phyloP scores from a whole-genome alignment of 75 land plant genomes.

The Selaginella tamariscina region DNA sequence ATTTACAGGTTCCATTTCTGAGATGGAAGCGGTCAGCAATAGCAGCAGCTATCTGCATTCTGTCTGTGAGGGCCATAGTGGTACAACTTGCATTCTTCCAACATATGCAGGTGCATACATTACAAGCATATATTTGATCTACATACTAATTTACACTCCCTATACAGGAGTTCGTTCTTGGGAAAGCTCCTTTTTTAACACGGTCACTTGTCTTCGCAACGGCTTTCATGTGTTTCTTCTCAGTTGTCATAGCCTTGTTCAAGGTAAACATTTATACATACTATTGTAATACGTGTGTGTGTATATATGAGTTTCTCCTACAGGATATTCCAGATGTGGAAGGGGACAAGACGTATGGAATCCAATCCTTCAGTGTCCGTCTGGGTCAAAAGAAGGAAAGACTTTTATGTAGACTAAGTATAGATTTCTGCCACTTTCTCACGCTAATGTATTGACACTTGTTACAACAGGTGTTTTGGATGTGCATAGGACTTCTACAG shows the following conservation, averaged over 20 bases:
- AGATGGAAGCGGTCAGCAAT: conserved; percentile 93
- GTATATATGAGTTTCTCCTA: conserved; percentile 5
- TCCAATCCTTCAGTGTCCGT: conserved; percentile 71
- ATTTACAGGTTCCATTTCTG: conserved; percentile 67
- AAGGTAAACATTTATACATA: conserved; percentile 44
- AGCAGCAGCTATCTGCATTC: conserved; percentile 87
- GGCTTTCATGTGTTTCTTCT: conserved; percentile 98
- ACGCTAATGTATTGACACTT: not conserved
- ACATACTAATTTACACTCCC: not conserved
- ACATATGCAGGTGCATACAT: conserved; percentile 67
- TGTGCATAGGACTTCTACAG: conserved; percentile 67
- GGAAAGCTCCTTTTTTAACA: conserved; percentile 56
- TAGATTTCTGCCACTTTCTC: not conserved
- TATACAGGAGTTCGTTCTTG: conserved; percentile 49
- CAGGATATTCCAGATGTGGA: conserved; percentile 97
- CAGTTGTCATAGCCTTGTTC: conserved; percentile 91
- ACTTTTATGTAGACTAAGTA: not conserved
- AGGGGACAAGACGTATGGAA: conserved; percentile 88
- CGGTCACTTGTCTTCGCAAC: conserved; percentile 82
- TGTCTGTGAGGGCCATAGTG: conserved; percentile 80
- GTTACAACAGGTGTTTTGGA: conserved; percentile 80
- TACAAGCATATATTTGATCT: conserved; percentile 12
- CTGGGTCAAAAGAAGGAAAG: conserved; percentile 54
- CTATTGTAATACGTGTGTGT: conserved; percentile 1
- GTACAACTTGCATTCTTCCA: conserved; percentile 91